Evolutionary conservation across 345 rosid species (phyloP), one percentile per base, ranked within the genome.

Genomic region (Kernera saxatilis): DNA sequence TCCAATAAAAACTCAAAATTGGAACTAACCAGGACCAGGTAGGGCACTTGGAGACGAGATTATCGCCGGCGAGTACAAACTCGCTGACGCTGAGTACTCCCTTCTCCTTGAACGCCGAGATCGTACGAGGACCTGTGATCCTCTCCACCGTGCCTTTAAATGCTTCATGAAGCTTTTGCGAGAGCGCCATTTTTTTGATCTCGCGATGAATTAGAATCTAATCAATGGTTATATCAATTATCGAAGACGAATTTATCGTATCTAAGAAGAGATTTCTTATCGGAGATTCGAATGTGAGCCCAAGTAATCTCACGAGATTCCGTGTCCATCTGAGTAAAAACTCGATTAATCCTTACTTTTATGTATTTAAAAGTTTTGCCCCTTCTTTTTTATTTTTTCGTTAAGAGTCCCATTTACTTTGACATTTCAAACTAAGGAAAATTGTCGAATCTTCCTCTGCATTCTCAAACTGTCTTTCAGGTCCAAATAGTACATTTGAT

Each of bases 1-100:
- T 23, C 35, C 14, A 56, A 13, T 14, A 22, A 67, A 39, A 41
- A 8, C 5, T 52, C 43, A 29, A 54, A 70, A 23, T 40, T 70
- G 1, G 39, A 48, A 63, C 79, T 37, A 70, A 91, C 99, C 99
- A 94, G 26, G 98, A 94, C 99, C 99, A 92, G 67, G 99, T 94
- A 17, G 99, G 99, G 79, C 99, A 94, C 79, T 94, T 94, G 56
- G 97, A 82, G 75, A 92, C 99, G 72, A 94, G 98, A 75, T 95
- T 95, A 64, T 95, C 97, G 0, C 99, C 99, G 62, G 98, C 98
- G 60, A 91, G 78, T 50, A 88, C 60, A 74, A 94, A 91, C 74
- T 94, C 99, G 81, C 75, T 71, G 80, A 92, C 98, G 82, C 98
- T 89, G 57, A 94, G 94, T 21, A 95, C 99, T 61, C 99, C 98